Evolutionary conservation across 2,329 filamentous ascomycete species (phyloP), one percentile per base, ranked within the genome.

Genomic region (Curvularia spicifera): DNA sequence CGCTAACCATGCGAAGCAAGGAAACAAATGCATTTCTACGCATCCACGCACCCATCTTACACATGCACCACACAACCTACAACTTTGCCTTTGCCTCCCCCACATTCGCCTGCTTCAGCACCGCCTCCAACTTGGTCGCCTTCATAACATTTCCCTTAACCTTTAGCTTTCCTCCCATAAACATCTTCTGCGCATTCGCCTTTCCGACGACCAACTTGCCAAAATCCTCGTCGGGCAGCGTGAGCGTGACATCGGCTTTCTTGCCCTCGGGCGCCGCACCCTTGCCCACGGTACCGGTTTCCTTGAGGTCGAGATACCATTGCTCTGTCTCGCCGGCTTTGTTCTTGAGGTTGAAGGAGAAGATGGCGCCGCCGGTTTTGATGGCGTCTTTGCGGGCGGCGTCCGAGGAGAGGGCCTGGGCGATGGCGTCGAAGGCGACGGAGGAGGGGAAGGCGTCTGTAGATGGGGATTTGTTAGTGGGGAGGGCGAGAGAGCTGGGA

Each of bases 161-260:
- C 90, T 98, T 99, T 75, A 99, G 84, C 85, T 97, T 97, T 72
- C 95, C 95, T n/a, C 87, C 87, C 94, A 99, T 98, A 82, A 98
- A 97, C 65, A 99, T 82, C 70, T 89, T 88, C 84, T 99, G 95
- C 56, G 95, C 93, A 76, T 97, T 97, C 71, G 91, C 92, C 83
- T 96, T 92, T 76, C 95, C 95, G 37, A 83, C 74, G 53, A 96
- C 88, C 66, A 99, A 85, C 76, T 90, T 89, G 66, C 82, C 87
- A 75, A 99, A 99, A 80, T 98, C 92, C 57, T 87, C 85, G 63
- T 99, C 95, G 59, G 88, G 91, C 67, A 98, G 86, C 5, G 84
- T 78, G 45, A 98, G 85, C n/a, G 91, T 96, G 59, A 98, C 94
- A 76, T 88, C 91, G 40, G 94, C 88, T 83, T 97, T 97, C 68